Evolutionary conservation across 2,329 filamentous ascomycete species (phyloP).

Genomic region (Trichoderma polysporum): DNA sequence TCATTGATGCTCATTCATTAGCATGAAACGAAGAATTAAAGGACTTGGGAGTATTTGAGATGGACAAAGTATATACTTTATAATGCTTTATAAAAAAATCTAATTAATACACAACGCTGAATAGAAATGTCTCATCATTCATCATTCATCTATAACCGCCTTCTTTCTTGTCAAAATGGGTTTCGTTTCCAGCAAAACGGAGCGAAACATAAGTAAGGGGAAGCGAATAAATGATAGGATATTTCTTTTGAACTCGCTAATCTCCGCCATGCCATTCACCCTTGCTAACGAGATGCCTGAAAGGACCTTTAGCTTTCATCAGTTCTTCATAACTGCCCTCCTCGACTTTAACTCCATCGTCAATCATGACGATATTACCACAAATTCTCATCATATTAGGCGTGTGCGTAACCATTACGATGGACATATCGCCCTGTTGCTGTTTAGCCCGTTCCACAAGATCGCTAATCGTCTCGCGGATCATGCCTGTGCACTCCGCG

Average conservation of each 20-base stretch:
- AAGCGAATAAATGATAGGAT: not conserved
- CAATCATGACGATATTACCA: constrained; percentile 69
- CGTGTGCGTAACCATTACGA: constrained; percentile 80
- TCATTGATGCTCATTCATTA: not conserved
- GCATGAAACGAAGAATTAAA: not conserved
- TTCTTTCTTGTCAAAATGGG: not conserved
- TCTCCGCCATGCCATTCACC: constrained; percentile 24
- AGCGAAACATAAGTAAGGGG: not conserved
- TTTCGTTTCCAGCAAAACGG: no score
- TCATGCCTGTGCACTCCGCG: constrained; percentile 59
- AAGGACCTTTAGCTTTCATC: constrained; percentile 42
- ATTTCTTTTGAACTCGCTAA: not conserved
- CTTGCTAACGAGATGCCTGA: constrained; percentile 48
- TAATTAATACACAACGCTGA: not conserved
- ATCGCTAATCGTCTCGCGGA: constrained; percentile 61
- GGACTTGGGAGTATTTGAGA: not conserved
- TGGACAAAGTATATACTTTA: not conserved
- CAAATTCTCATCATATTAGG: constrained; percentile 84
- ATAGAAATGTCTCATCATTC: not conserved
- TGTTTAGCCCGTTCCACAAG: constrained; percentile 44
- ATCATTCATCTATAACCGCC: not conserved
- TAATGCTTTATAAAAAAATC: not conserved
- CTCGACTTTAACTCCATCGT: constrained; percentile 66
- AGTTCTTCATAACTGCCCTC: constrained; percentile 66
- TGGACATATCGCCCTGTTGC: constrained; percentile 52